These are phyloP conservation scores for Naumovozyma castellii DNA, from an alignment of 805 yeast species.

Conservation along the genomic window DNA sequence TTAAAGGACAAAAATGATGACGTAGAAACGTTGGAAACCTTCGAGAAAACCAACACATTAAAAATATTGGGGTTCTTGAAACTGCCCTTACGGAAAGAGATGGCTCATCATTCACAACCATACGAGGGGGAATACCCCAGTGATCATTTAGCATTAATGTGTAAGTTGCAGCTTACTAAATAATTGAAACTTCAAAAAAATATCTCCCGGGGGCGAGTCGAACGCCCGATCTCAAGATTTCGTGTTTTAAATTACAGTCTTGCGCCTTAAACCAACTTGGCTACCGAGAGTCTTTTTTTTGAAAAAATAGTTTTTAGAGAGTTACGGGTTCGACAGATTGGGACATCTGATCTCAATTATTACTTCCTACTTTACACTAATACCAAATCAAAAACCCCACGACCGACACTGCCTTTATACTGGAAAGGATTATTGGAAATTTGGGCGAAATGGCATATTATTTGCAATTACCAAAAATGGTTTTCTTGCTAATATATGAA, in stretches of 20 bases:
- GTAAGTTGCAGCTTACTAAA: conserved; percentile 35
- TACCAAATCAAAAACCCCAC: too few species aligned
- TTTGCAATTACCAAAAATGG: too few species aligned
- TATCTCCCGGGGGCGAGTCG: conserved; percentile 6
- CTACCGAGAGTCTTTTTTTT: too few species aligned
- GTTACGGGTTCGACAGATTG: too few species aligned
- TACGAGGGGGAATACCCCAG: conserved; percentile 74
- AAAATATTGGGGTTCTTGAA: conserved; percentile 45
- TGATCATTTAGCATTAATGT: conserved; percentile 80
- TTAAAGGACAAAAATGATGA: conserved; percentile 20
- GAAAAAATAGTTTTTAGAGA: too few species aligned
- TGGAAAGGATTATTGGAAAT: too few species aligned
- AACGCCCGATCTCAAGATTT: conserved; percentile 6
- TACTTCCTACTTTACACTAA: too few species aligned
- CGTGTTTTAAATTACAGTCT: conserved; percentile 4
- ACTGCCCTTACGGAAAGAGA: conserved; percentile 61
- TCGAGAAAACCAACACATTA: conserved; percentile 36
- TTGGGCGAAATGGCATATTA: too few species aligned
- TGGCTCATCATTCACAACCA: conserved; percentile 81
- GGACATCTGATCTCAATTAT: too few species aligned
- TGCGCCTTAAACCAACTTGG: conserved; percentile 6
- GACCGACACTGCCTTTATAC: too few species aligned
- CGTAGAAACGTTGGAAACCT: conserved; percentile 33
- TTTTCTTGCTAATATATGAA: too few species aligned
- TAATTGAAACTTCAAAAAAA: neutral